Evolutionary conservation across 495 filamentous ascomycete species (phyloP).

Genomic region (Neurospora sp.): DNA sequence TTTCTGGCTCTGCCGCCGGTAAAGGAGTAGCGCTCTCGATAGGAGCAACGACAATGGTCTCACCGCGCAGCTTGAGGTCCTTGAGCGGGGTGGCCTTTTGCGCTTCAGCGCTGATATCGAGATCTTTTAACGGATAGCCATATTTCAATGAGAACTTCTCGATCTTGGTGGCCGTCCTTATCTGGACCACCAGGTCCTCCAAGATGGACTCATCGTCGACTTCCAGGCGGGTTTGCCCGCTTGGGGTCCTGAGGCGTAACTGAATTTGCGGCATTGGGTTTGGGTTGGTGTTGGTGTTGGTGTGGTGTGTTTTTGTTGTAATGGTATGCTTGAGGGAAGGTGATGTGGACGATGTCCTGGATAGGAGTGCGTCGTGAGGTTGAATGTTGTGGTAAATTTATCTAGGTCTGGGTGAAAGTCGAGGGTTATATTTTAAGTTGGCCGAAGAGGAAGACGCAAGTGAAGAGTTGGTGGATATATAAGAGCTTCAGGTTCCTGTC

Average conservation of each 20-base stretch:
- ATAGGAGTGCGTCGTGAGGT: neutral
- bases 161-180: constrained; percentile 28
- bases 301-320: neutral
- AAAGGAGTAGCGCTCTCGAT: constrained; percentile 5
- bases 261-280: constrained; percentile 17
- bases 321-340: neutral
- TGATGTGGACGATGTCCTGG: neutral
- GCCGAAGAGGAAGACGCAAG: neutral
- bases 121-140: constrained; percentile 70
- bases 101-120: constrained; percentile 43
- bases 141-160: constrained; percentile 66
- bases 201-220: constrained; percentile 58
- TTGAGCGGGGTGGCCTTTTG: constrained; percentile 18
- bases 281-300: neutral
- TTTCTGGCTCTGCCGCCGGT: neutral
- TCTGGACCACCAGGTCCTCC: constrained; percentile 32
- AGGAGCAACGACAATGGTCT: constrained; percentile 63
- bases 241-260: constrained; percentile 28
- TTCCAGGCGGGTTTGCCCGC: constrained; percentile 41
- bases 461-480: neutral
- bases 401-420: neutral
- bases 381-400: neutral
- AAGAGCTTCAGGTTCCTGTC: neutral
- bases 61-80: constrained; percentile 64
- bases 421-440: neutral